Percentiles rank a stretch among this genome's conserved stretches.
Conservation (phyloP, 495 filamentous ascomycete species). For the Lasiosphaeria ovina region DNA sequence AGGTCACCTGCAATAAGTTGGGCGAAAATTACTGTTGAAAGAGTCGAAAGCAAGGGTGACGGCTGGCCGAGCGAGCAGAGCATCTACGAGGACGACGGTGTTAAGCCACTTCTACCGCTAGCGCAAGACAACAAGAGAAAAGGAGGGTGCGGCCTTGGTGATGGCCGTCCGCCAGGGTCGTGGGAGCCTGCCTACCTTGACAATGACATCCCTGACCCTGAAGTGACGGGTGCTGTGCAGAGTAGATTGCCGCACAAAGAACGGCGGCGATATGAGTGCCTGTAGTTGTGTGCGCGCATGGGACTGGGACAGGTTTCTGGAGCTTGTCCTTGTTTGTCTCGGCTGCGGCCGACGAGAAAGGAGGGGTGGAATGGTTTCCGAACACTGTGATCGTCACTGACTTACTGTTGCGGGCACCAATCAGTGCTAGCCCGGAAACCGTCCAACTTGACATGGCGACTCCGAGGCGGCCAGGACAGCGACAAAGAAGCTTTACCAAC, state of each 20-base stretch:
- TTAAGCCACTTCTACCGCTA: background rate
- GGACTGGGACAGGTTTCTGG: background rate
- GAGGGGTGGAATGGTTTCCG: background rate
- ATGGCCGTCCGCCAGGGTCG: no score
- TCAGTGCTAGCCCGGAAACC: background rate
- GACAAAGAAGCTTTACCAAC: no score
- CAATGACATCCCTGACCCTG: background rate
- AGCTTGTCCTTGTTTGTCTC: background rate
- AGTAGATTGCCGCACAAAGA: background rate
- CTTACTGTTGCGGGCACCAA: slow-evolving; percentile 20
- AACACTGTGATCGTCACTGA: slow-evolving; percentile 10
- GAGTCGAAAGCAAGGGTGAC: background rate
- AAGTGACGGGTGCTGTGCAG: background rate
- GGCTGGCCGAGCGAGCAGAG: background rate
- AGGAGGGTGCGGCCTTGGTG: no score
- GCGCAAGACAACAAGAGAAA: no score
- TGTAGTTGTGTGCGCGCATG: background rate
- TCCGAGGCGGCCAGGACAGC: background rate
- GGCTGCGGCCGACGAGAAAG: background rate
- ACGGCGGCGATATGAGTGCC: background rate
- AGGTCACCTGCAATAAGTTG: background rate
- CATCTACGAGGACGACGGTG: background rate
- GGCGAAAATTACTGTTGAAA: background rate
- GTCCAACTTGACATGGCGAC: background rate
- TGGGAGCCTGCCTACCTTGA: background rate